A percentile compares a stretch with the other conserved stretches of the same genome.
phyloP scores from a whole-genome alignment of 2,329 filamentous ascomycete species.

The Xylaria arbuscula region DNA sequence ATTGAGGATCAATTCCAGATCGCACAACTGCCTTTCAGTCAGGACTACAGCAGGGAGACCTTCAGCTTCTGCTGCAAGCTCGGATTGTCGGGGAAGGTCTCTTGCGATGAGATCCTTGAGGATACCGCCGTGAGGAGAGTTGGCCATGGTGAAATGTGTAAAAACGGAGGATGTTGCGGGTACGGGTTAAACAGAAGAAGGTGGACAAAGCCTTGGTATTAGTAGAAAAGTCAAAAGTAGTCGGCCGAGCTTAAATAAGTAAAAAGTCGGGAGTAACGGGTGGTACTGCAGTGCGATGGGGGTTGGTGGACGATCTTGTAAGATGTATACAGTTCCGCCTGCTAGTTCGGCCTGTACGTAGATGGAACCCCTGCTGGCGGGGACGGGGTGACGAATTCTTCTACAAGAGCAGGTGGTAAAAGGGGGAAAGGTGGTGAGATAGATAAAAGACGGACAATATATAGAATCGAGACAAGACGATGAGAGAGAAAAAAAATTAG shows the following conservation, averaged over 20 bases:
- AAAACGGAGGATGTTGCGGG: conserved; percentile 1
- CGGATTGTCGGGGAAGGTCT: conserved; percentile 82
- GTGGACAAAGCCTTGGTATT: conserved; percentile 1
- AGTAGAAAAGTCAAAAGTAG: conserved; percentile 17
- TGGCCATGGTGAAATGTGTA: conserved; percentile 65
- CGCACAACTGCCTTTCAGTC: conserved; percentile 94
- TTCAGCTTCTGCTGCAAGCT: conserved; percentile 88
- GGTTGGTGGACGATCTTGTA: conserved; percentile 21
- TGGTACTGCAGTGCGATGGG: conserved; percentile 7
- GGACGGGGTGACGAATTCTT: conserved; percentile 17
- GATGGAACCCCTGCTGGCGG: conserved; percentile 31
- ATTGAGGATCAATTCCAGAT: conserved; percentile 96
- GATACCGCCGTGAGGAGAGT: conserved; percentile 86
- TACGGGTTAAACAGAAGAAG: conserved; percentile 11
- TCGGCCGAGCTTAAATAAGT: conserved; percentile 24
- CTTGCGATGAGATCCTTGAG: conserved; percentile 98
- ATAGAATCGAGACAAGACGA: conserved; percentile 13
- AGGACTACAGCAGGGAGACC: conserved; percentile 84
- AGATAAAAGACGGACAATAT: not conserved
- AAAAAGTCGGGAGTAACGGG: conserved; percentile 12
- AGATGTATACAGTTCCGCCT: conserved; percentile 13
- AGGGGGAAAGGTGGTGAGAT: not conserved
- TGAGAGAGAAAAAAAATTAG: not conserved
- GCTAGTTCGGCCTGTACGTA: conserved; percentile 28
- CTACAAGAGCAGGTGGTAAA: not conserved